Percentiles rank a stretch among this genome's conserved stretches.
Evolutionary conservation across 129 eudicot species (phyloP).

Genomic region (Artemisia argyi): DNA sequence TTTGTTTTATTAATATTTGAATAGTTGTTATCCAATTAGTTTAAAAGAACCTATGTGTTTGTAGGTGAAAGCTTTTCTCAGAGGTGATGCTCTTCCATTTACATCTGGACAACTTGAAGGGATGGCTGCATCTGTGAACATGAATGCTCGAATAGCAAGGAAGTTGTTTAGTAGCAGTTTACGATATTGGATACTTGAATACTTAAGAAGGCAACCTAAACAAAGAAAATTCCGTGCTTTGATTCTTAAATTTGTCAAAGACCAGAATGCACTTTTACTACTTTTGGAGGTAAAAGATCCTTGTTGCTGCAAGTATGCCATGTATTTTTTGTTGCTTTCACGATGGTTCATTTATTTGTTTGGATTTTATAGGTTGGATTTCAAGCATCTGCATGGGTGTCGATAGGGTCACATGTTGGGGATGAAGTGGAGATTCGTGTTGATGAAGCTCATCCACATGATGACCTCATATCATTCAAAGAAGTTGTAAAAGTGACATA

Average conservation of each 20-base stretch:
- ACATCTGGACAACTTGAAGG: too few relatives aligned
- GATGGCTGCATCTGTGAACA: too few relatives aligned
- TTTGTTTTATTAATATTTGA: background rate
- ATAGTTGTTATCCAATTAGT: too few relatives aligned
- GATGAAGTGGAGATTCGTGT: constrained; percentile 63
- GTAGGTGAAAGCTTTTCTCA: too few relatives aligned
- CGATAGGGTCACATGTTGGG: constrained; percentile 70
- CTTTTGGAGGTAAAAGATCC: constrained; percentile 60
- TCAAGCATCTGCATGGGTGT: constrained; percentile 75
- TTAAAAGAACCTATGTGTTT: too few relatives aligned
- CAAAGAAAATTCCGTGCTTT: constrained; percentile 64
- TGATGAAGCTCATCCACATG: too few relatives aligned
- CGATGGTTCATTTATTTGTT: background rate
- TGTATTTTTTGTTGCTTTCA: background rate
- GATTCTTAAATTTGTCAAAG: constrained; percentile 82
- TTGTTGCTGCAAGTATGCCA: background rate
- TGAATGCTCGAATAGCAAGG: constrained; percentile 39
- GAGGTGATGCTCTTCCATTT: too few relatives aligned
- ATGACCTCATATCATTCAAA: too few relatives aligned
- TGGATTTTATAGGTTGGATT: constrained; percentile 61
- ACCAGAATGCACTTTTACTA: constrained; percentile 69
- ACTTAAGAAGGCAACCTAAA: constrained; percentile 84
- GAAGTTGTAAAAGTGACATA: too few relatives aligned
- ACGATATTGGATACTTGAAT: constrained; percentile 88
- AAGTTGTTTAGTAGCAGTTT: constrained; percentile 64